Evolutionary conservation across 176 grass and related monocot genomes (phyloP), one percentile per base, ranked within the genome.

Genomic region (maize (Zea mays)): DNA sequence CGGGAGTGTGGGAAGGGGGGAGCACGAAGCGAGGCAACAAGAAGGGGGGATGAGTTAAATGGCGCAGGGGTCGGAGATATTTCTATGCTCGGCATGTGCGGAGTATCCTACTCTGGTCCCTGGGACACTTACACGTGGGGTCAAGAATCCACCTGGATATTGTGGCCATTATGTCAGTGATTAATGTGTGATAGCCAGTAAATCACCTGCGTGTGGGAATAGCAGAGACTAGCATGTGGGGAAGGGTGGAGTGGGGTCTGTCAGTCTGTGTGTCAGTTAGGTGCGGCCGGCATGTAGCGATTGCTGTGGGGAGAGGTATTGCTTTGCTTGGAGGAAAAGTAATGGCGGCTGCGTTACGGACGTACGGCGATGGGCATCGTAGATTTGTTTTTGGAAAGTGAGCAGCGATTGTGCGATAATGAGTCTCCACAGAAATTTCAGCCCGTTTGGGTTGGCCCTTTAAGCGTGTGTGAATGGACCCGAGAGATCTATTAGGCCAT

Each of bases 121-220:
- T 0, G 0, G 4, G 7, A 16, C 3, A 0, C 73, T 65, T 39
- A 41, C 85, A 0, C 0, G 79, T 82, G 59, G 79, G 57, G 40
- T 3, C 66, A 0, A 0, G 0, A 0, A 0, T 1, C 0, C 0
- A 0, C 0, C 0, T 1, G 0, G 5, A 0, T 0, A 0, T 0
- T 0, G 0, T 0, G 17, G 48, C 10, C 79, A 10, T 0, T 2
- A 0, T 4, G 73, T 42, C 49, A 6, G 79, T 64, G 6, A 4
- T 0, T 0, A 0, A 0, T 0, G 0, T 0, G 0, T 17, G 7
- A 0, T 10, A 7, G 10, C 27, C 27, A 27, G 27, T 27, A 27
- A 1, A 27, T 27, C 27, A 27, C 27, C 27, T 27, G 27, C 27
- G 27, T 27, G 27, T 27, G 27, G 27, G 27, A 27, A 27, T 27